Percentiles rank a stretch among this genome's conserved stretches.
Conservation (phyloP, 2,329 filamentous ascomycete species). For the Cyphellophora attinorum region DNA sequence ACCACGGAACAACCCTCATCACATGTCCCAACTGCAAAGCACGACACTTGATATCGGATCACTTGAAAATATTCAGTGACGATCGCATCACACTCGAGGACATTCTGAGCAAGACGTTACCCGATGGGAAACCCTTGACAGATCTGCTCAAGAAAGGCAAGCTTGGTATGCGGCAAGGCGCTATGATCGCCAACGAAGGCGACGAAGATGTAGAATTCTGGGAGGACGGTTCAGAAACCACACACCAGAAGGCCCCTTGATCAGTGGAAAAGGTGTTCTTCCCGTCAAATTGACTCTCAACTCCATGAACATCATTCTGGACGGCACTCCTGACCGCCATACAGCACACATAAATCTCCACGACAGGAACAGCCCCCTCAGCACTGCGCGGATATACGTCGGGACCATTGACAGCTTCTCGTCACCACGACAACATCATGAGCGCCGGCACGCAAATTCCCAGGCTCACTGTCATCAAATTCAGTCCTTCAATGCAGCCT, state of each 20-base stretch:
- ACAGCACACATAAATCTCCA: too few relatives aligned
- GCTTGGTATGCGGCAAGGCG: slow-evolving; percentile 59
- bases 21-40: slow-evolving; percentile 79
- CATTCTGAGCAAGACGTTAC: slow-evolving; percentile 24
- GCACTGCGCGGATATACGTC: too few relatives aligned
- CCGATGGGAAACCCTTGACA: slow-evolving; percentile 58
- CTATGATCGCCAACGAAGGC: slow-evolving; percentile 36
- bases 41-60: slow-evolving; percentile 84
- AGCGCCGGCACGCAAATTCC: too few relatives aligned
- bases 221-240: slow-evolving; percentile 55
- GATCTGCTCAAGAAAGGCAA: slow-evolving; percentile 56
- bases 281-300: too few relatives aligned
- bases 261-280: too few relatives aligned
- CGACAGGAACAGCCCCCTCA: too few relatives aligned
- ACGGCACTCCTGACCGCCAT: too few relatives aligned
- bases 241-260: slow-evolving; percentile 9
- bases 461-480: too few relatives aligned
- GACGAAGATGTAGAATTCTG: slow-evolving; percentile 91
- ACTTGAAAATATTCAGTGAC: slow-evolving; percentile 55
- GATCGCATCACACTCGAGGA: slow-evolving; percentile 32
- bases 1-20: slow-evolving; percentile 79
- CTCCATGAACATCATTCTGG: too few relatives aligned
- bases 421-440: too few relatives aligned
- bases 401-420: too few relatives aligned
- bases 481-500: too few relatives aligned